phyloP scores from a whole-genome alignment of 495 filamentous ascomycete species.

The Neurospora sp. region DNA sequence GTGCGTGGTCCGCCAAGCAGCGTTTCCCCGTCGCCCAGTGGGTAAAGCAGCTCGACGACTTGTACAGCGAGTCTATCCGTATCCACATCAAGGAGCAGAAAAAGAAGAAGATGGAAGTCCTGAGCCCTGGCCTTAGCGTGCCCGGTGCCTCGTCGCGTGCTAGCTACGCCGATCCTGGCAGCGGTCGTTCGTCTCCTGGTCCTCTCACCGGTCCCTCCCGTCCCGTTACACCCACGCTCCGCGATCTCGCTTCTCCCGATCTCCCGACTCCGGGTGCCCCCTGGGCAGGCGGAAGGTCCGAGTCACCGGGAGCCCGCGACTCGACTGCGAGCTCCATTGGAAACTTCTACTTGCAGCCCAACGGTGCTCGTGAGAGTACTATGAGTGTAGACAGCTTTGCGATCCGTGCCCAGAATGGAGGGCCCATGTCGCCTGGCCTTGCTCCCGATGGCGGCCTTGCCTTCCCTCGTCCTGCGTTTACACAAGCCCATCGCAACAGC shows the following conservation, averaged over 20 bases:
- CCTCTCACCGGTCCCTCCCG: slow-evolving; percentile 4
- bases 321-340: slow-evolving; percentile 13
- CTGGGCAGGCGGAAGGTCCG: slow-evolving; percentile 10
- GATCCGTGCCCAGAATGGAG: slow-evolving; percentile 26
- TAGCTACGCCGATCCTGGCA: slow-evolving; percentile 11
- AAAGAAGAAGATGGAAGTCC: slow-evolving; percentile 22
- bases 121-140: slow-evolving; percentile 6
- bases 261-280: slow-evolving; percentile 14
- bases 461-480: slow-evolving; percentile 21
- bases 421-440: slow-evolving; percentile 27
- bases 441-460: slow-evolving; percentile 13
- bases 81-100: slow-evolving; percentile 27
- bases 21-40: slow-evolving; percentile 66
- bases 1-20: slow-evolving; percentile 65
- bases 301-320: slow-evolving; percentile 12
- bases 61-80: slow-evolving; percentile 43
- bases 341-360: slow-evolving; percentile 13
- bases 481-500: slow-evolving; percentile 20
- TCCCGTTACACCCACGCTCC: neutral
- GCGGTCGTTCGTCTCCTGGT: slow-evolving; percentile 6
- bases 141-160: slow-evolving; percentile 17
- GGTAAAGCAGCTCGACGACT: slow-evolving; percentile 51
- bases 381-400: slow-evolving; percentile 30
- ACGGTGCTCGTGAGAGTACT: slow-evolving; percentile 21
- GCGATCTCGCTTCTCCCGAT: slow-evolving; percentile 12